Conservation (phyloP, 2,329 filamentous ascomycete genomes). For the Microsporum canis region DNA sequence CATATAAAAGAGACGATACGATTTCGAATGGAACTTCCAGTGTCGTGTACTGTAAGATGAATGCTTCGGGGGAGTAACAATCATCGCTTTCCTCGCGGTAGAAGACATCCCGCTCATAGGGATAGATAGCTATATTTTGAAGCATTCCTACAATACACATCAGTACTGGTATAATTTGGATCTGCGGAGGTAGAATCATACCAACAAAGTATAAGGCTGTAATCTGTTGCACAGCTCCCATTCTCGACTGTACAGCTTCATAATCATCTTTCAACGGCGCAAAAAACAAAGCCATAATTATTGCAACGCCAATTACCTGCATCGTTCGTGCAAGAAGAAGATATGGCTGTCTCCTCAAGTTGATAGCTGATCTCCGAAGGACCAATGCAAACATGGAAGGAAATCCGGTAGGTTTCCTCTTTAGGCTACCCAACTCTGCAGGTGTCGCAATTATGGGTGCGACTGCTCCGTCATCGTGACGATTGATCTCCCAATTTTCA, state of each 20-base stretch:
- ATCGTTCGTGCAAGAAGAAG: slow-evolving; percentile 54
- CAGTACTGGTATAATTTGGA: background rate
- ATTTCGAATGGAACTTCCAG: slow-evolving; percentile 64
- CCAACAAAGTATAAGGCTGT: slow-evolving; percentile 41
- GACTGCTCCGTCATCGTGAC: slow-evolving; percentile 16
- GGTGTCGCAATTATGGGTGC: slow-evolving; percentile 49
- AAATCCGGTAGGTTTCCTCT: slow-evolving; percentile 53
- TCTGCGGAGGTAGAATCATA: slow-evolving; percentile 10
- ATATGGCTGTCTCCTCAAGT: slow-evolving; percentile 55
- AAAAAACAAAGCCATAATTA: slow-evolving; percentile 58
- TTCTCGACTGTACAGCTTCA: slow-evolving; percentile 57
- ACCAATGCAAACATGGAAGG: slow-evolving; percentile 54
- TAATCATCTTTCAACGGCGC: slow-evolving; percentile 59
- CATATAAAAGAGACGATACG: slow-evolving; percentile 53
- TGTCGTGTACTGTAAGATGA: slow-evolving; percentile 57
- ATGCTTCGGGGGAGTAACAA: slow-evolving; percentile 59
- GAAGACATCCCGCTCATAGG: slow-evolving; percentile 61
- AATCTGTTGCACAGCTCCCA: slow-evolving; percentile 63
- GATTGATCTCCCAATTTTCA: slow-evolving; percentile 41
- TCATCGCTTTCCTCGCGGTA: slow-evolving; percentile 65
- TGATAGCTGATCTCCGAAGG: slow-evolving; percentile 55
- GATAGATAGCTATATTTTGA: slow-evolving; percentile 66
- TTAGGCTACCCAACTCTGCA: slow-evolving; percentile 58
- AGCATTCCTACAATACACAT: slow-evolving; percentile 50
- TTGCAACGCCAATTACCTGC: slow-evolving; percentile 53